These are phyloP conservation scores for Lentinus tigrinus DNA, from an alignment of 768 basidiomycete genomes.

Conservation along the genomic window DNA sequence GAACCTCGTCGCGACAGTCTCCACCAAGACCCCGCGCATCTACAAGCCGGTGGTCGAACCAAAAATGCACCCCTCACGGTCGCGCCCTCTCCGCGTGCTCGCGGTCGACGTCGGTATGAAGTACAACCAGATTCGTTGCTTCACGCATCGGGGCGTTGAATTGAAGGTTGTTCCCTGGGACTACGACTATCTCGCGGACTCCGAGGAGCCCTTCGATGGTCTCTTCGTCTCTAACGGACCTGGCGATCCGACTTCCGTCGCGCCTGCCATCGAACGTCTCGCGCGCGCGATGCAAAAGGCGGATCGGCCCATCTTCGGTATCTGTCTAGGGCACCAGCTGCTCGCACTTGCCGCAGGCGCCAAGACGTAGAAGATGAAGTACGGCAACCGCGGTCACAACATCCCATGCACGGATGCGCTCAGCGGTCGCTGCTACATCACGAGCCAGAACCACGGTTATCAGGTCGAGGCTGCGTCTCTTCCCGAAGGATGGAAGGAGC, in stretches of 20 bases:
- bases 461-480: slow-evolving; percentile 85
- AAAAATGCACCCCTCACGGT: slow-evolving; percentile 70
- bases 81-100: slow-evolving; percentile 74
- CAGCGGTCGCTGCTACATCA: slow-evolving; percentile 97
- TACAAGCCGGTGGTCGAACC: slow-evolving; percentile 60
- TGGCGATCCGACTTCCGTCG: slow-evolving; percentile 89
- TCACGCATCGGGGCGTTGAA: slow-evolving; percentile 87
- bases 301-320: slow-evolving; percentile 92
- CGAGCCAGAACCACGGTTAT: slow-evolving; percentile 98
- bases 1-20: slow-evolving; percentile 91
- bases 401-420: slow-evolving; percentile 95
- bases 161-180: slow-evolving; percentile 98
- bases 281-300: slow-evolving; percentile 65
- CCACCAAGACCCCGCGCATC: slow-evolving; percentile 63
- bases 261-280: slow-evolving; percentile 68
- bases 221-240: slow-evolving; percentile 98
- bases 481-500: slow-evolving; percentile 84
- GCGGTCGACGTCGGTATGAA: slow-evolving; percentile 99
- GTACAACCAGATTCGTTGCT: slow-evolving; percentile 98
- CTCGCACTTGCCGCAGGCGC: slow-evolving; percentile 94
- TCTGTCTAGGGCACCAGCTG: slow-evolving; percentile 97
- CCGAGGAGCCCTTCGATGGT: slow-evolving; percentile 89
- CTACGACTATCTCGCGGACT: slow-evolving; percentile 72
- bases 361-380: slow-evolving; percentile 97
- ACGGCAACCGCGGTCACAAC: slow-evolving; percentile 98